Evolutionary conservation across 2,329 filamentous ascomycete species (phyloP).

Genomic region (Cryphonectria naterciae): DNA sequence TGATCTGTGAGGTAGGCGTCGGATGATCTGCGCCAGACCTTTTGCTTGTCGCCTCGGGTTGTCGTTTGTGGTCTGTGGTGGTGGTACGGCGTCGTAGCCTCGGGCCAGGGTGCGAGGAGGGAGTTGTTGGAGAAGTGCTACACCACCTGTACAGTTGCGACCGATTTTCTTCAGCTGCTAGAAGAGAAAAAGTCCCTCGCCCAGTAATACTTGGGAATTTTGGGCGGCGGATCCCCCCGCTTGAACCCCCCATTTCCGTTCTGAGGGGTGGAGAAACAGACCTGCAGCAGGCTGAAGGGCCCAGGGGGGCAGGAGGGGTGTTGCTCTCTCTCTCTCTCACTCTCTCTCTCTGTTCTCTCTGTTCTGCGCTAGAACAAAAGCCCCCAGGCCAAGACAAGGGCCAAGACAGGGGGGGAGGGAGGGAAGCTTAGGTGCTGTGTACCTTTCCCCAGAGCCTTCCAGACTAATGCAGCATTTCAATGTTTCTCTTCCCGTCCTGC

Average conservation of each 20-base stretch:
- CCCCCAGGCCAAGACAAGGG: not conserved
- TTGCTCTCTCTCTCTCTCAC: not conserved
- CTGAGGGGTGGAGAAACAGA: not conserved
- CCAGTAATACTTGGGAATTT: not conserved
- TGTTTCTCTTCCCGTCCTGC: not conserved
- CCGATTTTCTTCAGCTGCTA: conserved; percentile 3
- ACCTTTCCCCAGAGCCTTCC: not conserved
- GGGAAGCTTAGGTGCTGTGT: not conserved
- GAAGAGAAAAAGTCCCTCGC: not conserved
- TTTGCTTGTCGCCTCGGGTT: not conserved
- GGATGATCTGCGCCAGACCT: not conserved
- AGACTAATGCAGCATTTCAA: not conserved
- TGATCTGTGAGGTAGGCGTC: not conserved
- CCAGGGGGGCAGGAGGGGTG: not conserved
- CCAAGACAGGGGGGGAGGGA: not conserved
- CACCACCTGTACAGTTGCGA: not conserved
- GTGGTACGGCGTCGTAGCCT: conserved; percentile 3
- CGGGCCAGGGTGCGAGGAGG: not conserved
- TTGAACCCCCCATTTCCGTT: not conserved
- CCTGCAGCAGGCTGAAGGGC: not conserved
- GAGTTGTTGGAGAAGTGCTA: not conserved
- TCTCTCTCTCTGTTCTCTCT: not conserved
- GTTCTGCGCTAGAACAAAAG: not conserved
- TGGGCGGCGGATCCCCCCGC: not conserved
- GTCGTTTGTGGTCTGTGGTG: not conserved